Evolutionary conservation across 2,329 filamentous ascomycete species (phyloP).

Genomic region (Beauveria asiatica): DNA sequence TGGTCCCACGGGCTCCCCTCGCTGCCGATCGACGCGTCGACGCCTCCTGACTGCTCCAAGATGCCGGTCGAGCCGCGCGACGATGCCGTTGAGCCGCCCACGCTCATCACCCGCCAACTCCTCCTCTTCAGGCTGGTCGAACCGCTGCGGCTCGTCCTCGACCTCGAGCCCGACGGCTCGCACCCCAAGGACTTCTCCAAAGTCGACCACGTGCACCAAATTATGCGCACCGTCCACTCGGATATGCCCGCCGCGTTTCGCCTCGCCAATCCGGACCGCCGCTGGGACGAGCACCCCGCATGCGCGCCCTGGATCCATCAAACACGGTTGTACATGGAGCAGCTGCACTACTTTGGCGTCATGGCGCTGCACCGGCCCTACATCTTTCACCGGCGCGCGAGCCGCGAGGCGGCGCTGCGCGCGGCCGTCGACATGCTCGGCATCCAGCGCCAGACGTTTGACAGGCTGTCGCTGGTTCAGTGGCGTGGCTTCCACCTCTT

Average conservation of each 20-base stretch:
- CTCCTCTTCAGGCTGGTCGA: slow-evolving; percentile 40
- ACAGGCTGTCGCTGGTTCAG: slow-evolving; percentile 39
- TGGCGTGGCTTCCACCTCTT: slow-evolving; percentile 47
- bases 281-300: slow-evolving; percentile 45
- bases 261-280: slow-evolving; percentile 46
- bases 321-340: slow-evolving; percentile 38
- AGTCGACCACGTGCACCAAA: slow-evolving; percentile 45
- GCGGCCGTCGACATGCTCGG: slow-evolving; percentile 48
- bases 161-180: slow-evolving; percentile 47
- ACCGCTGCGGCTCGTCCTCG: slow-evolving; percentile 44
- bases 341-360: slow-evolving; percentile 42
- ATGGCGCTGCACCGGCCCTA: slow-evolving; percentile 56
- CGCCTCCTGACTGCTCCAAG: slow-evolving; percentile 38
- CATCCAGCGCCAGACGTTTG: slow-evolving; percentile 42
- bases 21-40: slow-evolving; percentile 44
- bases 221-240: slow-evolving; percentile 39
- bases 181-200: slow-evolving; percentile 45
- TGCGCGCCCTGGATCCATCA: slow-evolving; percentile 40
- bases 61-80: slow-evolving; percentile 39
- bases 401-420: slow-evolving; percentile 46
- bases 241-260: slow-evolving; percentile 45
- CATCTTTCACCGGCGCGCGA: slow-evolving; percentile 47
- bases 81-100: slow-evolving; percentile 43
- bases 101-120: slow-evolving; percentile 44
- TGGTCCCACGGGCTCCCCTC: slow-evolving; percentile 37